Evolutionary conservation across 257 asterid species (phyloP).

Genomic region (Solanum medicagineum): DNA sequence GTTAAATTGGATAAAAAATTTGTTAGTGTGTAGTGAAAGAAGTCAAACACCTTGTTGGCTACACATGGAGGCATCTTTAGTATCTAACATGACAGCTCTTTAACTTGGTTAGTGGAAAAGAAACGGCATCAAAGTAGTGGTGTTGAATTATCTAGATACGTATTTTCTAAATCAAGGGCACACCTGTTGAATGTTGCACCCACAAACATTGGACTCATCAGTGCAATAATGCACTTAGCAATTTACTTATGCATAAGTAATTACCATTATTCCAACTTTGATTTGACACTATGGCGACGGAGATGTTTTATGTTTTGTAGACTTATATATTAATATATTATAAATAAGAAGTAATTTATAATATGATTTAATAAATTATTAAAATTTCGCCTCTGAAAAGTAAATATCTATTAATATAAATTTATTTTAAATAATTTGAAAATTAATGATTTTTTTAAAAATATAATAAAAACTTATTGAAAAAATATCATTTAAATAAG

Average conservation of each 20-base stretch:
- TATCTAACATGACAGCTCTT: not conserved
- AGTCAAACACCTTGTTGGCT: not conserved
- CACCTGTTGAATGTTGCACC: not conserved
- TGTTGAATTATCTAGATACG: not conserved
- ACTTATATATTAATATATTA: too few species aligned
- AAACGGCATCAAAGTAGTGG: not conserved
- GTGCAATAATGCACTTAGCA: not conserved
- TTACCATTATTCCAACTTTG: not conserved
- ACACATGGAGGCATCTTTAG: not conserved
- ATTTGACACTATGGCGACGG: not conserved
- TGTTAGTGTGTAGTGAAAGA: not conserved
- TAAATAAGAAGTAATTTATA: too few species aligned
- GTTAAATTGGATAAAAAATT: too few species aligned
- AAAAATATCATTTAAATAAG: too few species aligned
- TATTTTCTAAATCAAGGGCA: not conserved
- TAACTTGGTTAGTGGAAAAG: not conserved
- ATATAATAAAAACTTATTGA: too few species aligned
- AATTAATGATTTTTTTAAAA: too few species aligned
- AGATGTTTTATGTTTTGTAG: too few species aligned
- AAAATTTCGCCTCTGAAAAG: too few species aligned
- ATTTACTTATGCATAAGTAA: not conserved
- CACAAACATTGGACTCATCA: not conserved
- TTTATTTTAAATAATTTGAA: too few species aligned
- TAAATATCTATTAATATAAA: too few species aligned
- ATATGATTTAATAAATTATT: too few species aligned